phyloP scores from a whole-genome alignment of 345 rosid genomes.

The Lenwebbia sp. region DNA sequence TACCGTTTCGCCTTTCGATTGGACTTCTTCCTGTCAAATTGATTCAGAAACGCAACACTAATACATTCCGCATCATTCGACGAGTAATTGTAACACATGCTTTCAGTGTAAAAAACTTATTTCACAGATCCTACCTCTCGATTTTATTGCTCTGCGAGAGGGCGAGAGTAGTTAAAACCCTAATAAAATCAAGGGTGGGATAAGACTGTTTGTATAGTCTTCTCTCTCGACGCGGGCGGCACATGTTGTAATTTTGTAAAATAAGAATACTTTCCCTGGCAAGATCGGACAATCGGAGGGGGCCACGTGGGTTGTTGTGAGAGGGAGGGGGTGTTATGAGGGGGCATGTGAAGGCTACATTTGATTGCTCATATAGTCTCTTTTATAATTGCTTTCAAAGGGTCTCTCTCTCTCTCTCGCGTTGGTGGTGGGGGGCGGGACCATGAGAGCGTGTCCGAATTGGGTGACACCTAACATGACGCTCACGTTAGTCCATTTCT shows the following conservation, averaged over 20 bases:
- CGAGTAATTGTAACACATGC: not conserved
- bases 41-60: too few relatives aligned
- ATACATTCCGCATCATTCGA: too few relatives aligned
- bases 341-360: not conserved
- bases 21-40: too few relatives aligned
- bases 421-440: not conserved
- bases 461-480: conserved; percentile 27
- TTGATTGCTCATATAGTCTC: not conserved
- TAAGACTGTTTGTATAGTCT: not conserved
- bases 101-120: not conserved
- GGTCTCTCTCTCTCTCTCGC: not conserved
- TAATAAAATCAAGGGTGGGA: not conserved
- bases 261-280: not conserved
- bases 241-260: not conserved
- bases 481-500: conserved; percentile 43
- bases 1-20: too few relatives aligned
- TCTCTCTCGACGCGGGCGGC: not conserved
- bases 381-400: not conserved
- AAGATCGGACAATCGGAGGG: not conserved
- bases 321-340: not conserved
- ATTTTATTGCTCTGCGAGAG: not conserved
- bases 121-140: not conserved
- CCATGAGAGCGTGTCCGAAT: conserved; percentile 9
- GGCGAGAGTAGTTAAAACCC: not conserved
- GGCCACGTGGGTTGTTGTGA: not conserved